Evolutionary conservation across 2,329 filamentous ascomycete species (phyloP).

Genomic region (Albophoma yamanashiensis): DNA sequence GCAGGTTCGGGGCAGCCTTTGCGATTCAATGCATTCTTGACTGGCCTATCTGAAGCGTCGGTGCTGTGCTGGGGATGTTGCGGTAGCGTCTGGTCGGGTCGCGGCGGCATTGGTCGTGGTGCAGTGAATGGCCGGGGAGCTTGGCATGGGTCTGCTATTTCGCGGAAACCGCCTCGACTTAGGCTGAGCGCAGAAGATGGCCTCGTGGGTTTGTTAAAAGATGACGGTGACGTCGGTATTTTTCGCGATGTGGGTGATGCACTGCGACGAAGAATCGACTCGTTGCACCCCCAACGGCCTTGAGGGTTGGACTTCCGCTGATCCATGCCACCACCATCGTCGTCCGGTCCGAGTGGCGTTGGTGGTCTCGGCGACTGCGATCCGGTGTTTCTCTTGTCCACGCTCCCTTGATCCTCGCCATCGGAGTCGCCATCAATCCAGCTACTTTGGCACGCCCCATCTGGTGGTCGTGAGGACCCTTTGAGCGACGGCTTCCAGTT

Average conservation of each 20-base stretch:
- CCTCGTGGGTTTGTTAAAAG: conserved; percentile 8
- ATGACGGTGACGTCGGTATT: conserved; percentile 7
- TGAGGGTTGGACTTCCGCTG: neutral
- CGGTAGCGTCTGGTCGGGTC: neutral
- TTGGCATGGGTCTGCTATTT: neutral
- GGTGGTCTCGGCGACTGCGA: conserved; percentile 19
- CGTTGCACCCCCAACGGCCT: neutral
- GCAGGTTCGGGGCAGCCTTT: conserved; percentile 1
- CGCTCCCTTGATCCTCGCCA: conserved; percentile 12
- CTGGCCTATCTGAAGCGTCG: neutral
- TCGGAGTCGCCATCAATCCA: conserved; percentile 29
- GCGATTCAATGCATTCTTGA: neutral
- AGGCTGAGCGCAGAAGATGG: neutral
- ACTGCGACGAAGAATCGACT: conserved; percentile 7
- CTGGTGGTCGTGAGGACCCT: conserved; percentile 6
- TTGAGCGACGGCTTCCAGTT: conserved; percentile 16
- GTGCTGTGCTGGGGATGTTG: neutral
- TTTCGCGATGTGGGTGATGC: conserved; percentile 1
- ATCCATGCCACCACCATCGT: neutral
- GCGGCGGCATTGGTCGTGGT: neutral
- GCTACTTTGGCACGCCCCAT: conserved; percentile 16
- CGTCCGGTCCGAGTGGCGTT: conserved; percentile 13
- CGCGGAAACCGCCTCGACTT: neutral
- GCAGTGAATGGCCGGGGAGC: neutral
- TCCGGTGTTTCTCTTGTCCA: conserved; percentile 3